Base-by-base conservation (phyloP, 164 flowering plant species). In the Dillenia suffruticosa region DNA sequence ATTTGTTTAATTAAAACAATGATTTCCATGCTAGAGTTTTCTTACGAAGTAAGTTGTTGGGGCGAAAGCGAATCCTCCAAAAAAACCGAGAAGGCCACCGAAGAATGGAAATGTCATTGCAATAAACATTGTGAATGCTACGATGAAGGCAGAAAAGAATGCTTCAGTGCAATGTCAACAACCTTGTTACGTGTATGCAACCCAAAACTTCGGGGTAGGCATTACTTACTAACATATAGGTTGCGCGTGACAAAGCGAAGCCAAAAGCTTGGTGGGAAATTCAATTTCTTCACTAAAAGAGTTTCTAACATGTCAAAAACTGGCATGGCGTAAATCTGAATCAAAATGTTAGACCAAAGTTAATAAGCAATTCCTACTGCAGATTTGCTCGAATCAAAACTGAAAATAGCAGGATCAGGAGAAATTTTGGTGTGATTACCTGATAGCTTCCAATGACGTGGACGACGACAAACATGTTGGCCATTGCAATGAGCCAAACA, bases 51-150 rank as follows among this genome's bases (percentile, higher is more conserved):
- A 89, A 52, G 90, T 68, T 2, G 82, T 81, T 24, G 87, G 87
- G 9, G 87, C 84, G 50, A 87, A 85, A 63, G 81, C 89, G 56
- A 87, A 87, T 56, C 90, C 90, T 60, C 94, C 89, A 44, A 87
- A 83, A 70, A 87, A 87, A n/a, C 84, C 68, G 10, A 87, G 84
- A 50, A 87, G 87, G 15, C 86, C 94, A 12, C 87, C 89, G 43
- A 85, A 87, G 83, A 88, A 88, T 16, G 90, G 92, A 71, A 88
- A 81, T 3, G 79, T 64, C 44, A 88, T 84, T 44, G 46, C 95
- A 48, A 84, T 22, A 53, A 86, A 81, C 86, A 83, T 78, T 11
- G 91, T 84, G 10, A 86, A 70, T 49, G 79, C 90, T 88, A 86
- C 75, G 77, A 15, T 2, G 2, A 63, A 58, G 46, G 10, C 44